A percentile compares a stretch with the other conserved stretches of the same genome.
Conservation (phyloP, 2,329 filamentous ascomycete genomes). For the Botrytis pseudocinerea region DNA sequence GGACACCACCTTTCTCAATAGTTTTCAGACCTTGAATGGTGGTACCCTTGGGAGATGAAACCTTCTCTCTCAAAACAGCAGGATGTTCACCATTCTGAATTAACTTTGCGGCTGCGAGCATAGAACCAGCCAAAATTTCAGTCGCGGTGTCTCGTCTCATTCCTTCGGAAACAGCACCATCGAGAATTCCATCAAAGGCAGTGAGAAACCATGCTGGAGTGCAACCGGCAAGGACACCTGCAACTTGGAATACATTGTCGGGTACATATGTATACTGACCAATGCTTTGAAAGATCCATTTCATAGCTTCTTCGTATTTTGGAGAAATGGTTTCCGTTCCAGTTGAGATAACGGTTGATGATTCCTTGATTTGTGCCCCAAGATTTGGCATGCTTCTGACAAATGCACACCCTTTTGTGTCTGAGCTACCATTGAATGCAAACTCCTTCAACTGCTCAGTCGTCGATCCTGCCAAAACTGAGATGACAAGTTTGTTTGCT, state of each 20-base stretch:
- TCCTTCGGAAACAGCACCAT: conserved; percentile 22
- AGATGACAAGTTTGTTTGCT: conserved; percentile 23
- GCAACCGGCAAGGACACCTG: conserved; percentile 19
- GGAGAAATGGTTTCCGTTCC: conserved; percentile 9
- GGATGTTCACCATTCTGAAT: conserved; percentile 24
- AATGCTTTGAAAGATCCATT: conserved; percentile 21
- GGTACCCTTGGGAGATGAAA: conserved; percentile 21
- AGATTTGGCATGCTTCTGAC: conserved; percentile 22
- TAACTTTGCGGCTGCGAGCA: conserved; percentile 21
- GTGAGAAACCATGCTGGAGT: conserved; percentile 22
- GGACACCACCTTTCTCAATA: conserved; percentile 20
- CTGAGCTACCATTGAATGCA: conserved; percentile 1
- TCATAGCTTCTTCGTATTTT: conserved; percentile 10
- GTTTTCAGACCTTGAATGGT: conserved; percentile 23
- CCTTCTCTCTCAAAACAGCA: conserved; percentile 21
- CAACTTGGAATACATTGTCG: conserved; percentile 20
- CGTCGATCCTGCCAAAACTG: conserved; percentile 20
- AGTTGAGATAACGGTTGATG: conserved; percentile 18
- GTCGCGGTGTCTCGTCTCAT: conserved; percentile 17
- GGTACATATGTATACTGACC: conserved; percentile 19
- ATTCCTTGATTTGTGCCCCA: conserved; percentile 22
- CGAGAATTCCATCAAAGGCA: conserved; percentile 22
- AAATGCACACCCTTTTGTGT: conserved; percentile 8
- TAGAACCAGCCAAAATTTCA: conserved; percentile 21
- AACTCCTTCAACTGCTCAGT: conserved; percentile 11